phyloP scores from a whole-genome alignment of 805 yeast species.

The Candida sithepensis region DNA sequence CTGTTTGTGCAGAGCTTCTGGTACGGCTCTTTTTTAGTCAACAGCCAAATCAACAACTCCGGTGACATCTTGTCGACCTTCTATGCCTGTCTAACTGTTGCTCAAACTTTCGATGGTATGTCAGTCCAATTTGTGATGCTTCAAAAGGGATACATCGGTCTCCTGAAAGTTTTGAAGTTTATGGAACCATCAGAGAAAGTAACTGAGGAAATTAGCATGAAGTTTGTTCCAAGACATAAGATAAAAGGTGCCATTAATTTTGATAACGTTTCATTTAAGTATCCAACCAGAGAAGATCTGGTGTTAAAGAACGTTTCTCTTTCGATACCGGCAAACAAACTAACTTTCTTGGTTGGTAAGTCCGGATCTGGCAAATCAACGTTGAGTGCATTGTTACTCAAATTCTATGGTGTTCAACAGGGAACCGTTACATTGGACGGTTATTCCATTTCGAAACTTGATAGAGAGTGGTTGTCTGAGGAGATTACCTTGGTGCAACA shows the following conservation, averaged over 20 bases:
- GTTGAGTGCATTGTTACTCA: slow-evolving; percentile 56
- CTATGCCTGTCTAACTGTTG: slow-evolving; percentile 73
- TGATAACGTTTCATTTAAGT: slow-evolving; percentile 55
- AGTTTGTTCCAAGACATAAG: slow-evolving; percentile 21
- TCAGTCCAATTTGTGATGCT: slow-evolving; percentile 56
- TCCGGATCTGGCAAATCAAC: slow-evolving; percentile 97
- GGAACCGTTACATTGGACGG: slow-evolving; percentile 66
- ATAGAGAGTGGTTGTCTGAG: slow-evolving; percentile 49
- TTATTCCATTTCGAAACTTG: slow-evolving; percentile 38
- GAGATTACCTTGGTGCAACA: slow-evolving; percentile 77
- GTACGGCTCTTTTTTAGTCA: slow-evolving; percentile 76
- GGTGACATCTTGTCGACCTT: slow-evolving; percentile 79
- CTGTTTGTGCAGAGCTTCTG: slow-evolving; percentile 92
- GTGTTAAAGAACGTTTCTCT: slow-evolving; percentile 49
- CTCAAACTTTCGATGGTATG: slow-evolving; percentile 53
- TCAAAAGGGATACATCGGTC: slow-evolving; percentile 72
- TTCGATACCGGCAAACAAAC: slow-evolving; percentile 39
- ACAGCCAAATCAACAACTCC: slow-evolving; percentile 43
- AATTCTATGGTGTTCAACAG: slow-evolving; percentile 48
- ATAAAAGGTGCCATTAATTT: slow-evolving; percentile 51
- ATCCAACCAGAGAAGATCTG: slow-evolving; percentile 50
- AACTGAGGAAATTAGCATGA: neutral
- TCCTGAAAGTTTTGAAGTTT: slow-evolving; percentile 43
- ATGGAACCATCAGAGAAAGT: slow-evolving; percentile 1
- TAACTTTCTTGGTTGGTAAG: slow-evolving; percentile 72